Evolutionary conservation across 2,329 filamentous ascomycete genomes (phyloP), one percentile per base, ranked within the genome.

Genomic region (Scopulariopsis brevicaulis): DNA sequence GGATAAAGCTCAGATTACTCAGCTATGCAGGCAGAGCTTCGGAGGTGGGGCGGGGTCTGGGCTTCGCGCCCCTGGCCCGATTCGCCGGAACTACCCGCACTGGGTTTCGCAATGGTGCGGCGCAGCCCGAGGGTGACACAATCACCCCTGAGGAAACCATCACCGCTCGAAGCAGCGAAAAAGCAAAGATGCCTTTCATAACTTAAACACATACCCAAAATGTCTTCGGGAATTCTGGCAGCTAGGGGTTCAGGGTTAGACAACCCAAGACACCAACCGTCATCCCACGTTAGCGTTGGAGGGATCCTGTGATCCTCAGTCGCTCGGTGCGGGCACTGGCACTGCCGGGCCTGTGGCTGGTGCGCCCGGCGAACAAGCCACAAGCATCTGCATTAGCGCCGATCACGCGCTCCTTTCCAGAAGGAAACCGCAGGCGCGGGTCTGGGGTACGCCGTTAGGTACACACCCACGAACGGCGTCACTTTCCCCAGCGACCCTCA

Each of bases 371-470:
- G 40, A 43, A 56, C 46, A 20, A 57, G 55, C 55, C 55, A 57
- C 55, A 57, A 4, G 15, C 28, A n/a, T 53, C 55, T 57, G 55
- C 55, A 57, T 57, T 57, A 57, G 55, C 55, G 55, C 55, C 55
- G 55, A 57, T 57, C 55, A 20, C 24, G 55, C 55, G 55, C 46
- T 43, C 46, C 32, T 51, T 57, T 57, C 55, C 48, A 57, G 55
- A 57, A 57, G 32, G 50, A 57, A 57, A 57, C 55, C 55, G 37
- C 55, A 57, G 55, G 53, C 55, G 55, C 48, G 55, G 55, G 34
- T 32, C 55, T 34, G 55, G 55, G 46, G 55, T 25, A 57, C 28
- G 14, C n/a, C 46, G 20, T 50, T 50, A 50, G n/a, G 12, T 24
- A 22, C 46, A 50, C 46, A 50, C 46, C 46, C 46, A 50, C 46